Conservation (phyloP, 306 rosid genomes). For the Quercus alba region DNA sequence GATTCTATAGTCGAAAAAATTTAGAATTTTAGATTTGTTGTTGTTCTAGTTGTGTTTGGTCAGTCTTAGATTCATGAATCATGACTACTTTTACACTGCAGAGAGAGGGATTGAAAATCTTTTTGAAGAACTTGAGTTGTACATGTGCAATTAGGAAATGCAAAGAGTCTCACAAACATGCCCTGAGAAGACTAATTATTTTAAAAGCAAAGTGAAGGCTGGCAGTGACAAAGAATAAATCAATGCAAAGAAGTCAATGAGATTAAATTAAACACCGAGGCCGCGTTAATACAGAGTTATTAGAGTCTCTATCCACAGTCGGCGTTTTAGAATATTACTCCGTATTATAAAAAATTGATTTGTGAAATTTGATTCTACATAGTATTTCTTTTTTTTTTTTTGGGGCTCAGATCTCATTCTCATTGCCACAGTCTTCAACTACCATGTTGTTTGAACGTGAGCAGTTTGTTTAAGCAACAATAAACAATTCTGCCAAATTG, state of each 20-base stretch:
- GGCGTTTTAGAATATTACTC: background rate
- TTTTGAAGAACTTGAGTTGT: background rate
- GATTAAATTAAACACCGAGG: background rate
- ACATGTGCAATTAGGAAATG: background rate
- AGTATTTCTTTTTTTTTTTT: no score
- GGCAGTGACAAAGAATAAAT: background rate
- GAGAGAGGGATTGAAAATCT: background rate
- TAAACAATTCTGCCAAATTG: background rate
- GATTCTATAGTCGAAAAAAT: no score
- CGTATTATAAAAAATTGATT: background rate
- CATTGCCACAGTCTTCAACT: background rate
- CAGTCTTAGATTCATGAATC: no score
- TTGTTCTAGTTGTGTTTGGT: no score
- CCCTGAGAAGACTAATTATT: background rate
- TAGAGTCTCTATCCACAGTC: background rate
- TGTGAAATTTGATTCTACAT: background rate
- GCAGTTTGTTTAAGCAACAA: slow-evolving; percentile 10
- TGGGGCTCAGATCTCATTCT: slow-evolving; percentile 10
- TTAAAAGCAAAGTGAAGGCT: background rate
- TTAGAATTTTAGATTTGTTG: no score
- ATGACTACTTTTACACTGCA: background rate
- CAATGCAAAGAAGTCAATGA: background rate
- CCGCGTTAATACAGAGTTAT: slow-evolving; percentile 15
- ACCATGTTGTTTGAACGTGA: slow-evolving; percentile 14
- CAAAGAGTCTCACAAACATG: background rate